These are phyloP conservation scores for Thinopyrum elongatum DNA, from an alignment of 176 grass and related monocot genomes.

Conservation along the genomic window DNA sequence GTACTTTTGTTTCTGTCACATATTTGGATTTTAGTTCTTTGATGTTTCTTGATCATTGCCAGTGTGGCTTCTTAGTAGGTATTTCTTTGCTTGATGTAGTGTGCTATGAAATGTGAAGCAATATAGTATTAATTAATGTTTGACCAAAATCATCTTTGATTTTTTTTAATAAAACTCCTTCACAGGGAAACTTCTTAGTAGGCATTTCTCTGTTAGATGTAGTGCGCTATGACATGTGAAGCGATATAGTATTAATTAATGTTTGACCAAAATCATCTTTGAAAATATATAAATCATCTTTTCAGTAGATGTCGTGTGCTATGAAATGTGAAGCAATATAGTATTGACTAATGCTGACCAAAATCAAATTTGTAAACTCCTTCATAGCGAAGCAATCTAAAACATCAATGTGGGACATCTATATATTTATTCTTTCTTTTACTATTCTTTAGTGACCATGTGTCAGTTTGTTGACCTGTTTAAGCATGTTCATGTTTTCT, in stretches of 20 bases:
- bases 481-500: background rate
- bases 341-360: background rate
- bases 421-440: background rate
- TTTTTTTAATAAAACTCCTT: too few species aligned
- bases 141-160: background rate
- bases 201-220: background rate
- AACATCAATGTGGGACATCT: background rate
- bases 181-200: too few species aligned
- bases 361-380: background rate
- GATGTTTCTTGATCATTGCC: slow-evolving; percentile 24
- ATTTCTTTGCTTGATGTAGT: background rate
- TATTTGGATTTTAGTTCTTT: slow-evolving; percentile 43
- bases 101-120: background rate
- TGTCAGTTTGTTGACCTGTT: background rate
- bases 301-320: background rate
- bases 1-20: slow-evolving; percentile 45
- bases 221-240: background rate
- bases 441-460: background rate
- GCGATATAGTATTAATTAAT: background rate
- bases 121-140: background rate
- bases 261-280: background rate
- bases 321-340: background rate
- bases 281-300: background rate
- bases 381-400: background rate
- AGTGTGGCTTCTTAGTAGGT: slow-evolving; percentile 20